A percentile compares a stretch with the other conserved stretches of the same genome.
Evolutionary conservation across 106 monocot genomes (phyloP).

Genomic region (Xerophyta viscosa): DNA sequence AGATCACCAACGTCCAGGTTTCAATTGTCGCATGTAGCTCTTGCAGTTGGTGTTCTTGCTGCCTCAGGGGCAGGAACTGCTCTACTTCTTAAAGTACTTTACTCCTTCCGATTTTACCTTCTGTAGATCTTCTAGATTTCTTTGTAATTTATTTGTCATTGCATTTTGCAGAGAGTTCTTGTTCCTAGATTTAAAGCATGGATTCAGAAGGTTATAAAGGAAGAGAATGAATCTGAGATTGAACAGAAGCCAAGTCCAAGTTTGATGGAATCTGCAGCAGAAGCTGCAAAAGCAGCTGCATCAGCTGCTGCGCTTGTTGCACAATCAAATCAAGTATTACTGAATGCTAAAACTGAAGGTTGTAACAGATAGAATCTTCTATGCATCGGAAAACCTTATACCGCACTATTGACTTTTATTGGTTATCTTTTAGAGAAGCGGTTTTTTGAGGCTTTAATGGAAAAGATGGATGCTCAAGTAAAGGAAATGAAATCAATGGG

Average conservation of each 20-base stretch:
- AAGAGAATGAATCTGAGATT: conserved; percentile 42
- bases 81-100: conserved; percentile 69
- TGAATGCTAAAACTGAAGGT: conserved; percentile 78
- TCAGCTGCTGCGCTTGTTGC: conserved; percentile 77
- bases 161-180: conserved; percentile 38
- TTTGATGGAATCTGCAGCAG: conserved; percentile 59
- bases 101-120: neutral
- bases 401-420: too few relatives aligned
- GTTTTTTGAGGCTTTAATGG: conserved; percentile 65
- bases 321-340: conserved; percentile 75
- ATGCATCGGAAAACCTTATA: too few relatives aligned
- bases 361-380: too few relatives aligned
- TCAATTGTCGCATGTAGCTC: conserved; percentile 60
- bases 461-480: conserved; percentile 67
- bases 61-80: conserved; percentile 82
- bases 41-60: conserved; percentile 65
- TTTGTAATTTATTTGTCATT: neutral
- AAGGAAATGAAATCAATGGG: conserved; percentile 89
- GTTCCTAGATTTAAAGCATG: conserved; percentile 79
- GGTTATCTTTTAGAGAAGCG: conserved; percentile 65
- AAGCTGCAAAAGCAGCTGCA: conserved; percentile 80
- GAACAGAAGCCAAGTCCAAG: conserved; percentile 31
- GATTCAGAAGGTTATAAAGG: conserved; percentile 58
- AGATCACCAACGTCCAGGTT: conserved; percentile 21
- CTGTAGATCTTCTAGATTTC: neutral